Base-by-base conservation (phyloP, 306 rosid species). In the Corylus americana region DNA sequence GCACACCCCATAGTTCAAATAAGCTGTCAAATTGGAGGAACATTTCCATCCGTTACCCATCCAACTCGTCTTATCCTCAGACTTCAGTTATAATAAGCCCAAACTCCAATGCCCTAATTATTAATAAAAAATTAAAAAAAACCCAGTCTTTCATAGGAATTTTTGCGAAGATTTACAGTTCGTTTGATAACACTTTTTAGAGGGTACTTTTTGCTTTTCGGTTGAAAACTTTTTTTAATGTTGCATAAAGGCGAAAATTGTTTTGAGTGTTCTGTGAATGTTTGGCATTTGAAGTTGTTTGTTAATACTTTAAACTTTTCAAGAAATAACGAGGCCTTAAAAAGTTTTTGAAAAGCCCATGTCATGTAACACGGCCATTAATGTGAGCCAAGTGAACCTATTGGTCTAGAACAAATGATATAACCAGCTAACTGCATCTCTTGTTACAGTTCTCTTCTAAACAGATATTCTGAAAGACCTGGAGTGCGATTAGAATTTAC, bases 401-500 rank as follows among this genome's bases (percentile, higher is more conserved):
- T 17, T 67, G 42, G 48, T 9, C 70, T 35, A 35, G 70, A 64
- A 64, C 35, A 8, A 64, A 14, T 17, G 37, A 16, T 64, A 37
- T 37, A 37, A 64, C 35, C 25, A 1, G 12, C 25, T 42, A 42
- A 6, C 45, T 42, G 45, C 45, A 42, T 5, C 7, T 42, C 16
- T 27, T 48, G 31, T 16, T 75, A 22, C 58, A 70, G 63, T 69
- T 50, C 18, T 48, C 57, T 10, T 47, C 27, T 68, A 47, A 39
- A 11, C 71, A 10, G 0, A 67, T 31, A 20, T 51, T 17, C 16
- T 5, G 25, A 44, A 13, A 10, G 12, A 45, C 50, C 39, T 11
- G 18, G 27, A 0, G 47, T 74, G 27, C 50, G 67, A 4, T 27
- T n/a, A 71, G 68, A n/a, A 53, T 0, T 17, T 92, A 94, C 98